Evolutionary conservation across 2,329 filamentous ascomycete genomes (phyloP).

Genomic region (Microsporum audouinii): DNA sequence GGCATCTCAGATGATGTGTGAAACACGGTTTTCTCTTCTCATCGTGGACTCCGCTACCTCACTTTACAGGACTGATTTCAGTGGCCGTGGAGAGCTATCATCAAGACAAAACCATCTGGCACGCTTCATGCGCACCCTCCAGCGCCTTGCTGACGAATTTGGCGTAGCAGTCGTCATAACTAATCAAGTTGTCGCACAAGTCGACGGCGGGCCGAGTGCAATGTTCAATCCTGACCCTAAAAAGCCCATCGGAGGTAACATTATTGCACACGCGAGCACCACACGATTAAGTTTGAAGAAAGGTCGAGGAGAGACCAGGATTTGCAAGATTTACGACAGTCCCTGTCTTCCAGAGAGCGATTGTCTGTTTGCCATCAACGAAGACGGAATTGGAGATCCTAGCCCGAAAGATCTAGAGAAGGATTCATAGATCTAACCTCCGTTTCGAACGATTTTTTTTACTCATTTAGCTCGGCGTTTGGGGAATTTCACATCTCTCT

Average conservation of each 20-base stretch:
- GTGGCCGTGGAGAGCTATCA: slow-evolving; percentile 93
- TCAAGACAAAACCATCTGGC: slow-evolving; percentile 58
- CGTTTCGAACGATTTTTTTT: background rate
- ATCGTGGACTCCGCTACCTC: slow-evolving; percentile 94
- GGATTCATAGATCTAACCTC: slow-evolving; percentile 33
- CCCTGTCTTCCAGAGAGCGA: slow-evolving; percentile 94
- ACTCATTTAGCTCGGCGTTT: slow-evolving; percentile 7
- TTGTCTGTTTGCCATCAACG: slow-evolving; percentile 90
- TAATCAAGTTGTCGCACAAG: slow-evolving; percentile 96
- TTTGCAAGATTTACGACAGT: slow-evolving; percentile 99
- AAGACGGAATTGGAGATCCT: slow-evolving; percentile 93
- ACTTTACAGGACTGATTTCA: slow-evolving; percentile 90
- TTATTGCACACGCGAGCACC: slow-evolving; percentile 94
- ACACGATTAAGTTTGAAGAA: slow-evolving; percentile 93
- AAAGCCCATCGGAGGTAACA: slow-evolving; percentile 97
- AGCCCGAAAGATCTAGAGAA: slow-evolving; percentile 92
- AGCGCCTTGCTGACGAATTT: slow-evolving; percentile 56
- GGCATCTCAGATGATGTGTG: slow-evolving; percentile 97
- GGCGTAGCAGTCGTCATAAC: slow-evolving; percentile 98
- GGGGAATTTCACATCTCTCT: background rate
- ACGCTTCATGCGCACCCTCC: slow-evolving; percentile 39
- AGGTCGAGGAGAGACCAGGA: slow-evolving; percentile 83
- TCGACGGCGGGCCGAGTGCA: slow-evolving; percentile 85
- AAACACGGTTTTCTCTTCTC: slow-evolving; percentile 90
- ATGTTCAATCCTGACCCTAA: slow-evolving; percentile 99